phyloP scores from a whole-genome alignment of 2,329 filamentous ascomycete genomes.

The Periconia macrospinosa region DNA sequence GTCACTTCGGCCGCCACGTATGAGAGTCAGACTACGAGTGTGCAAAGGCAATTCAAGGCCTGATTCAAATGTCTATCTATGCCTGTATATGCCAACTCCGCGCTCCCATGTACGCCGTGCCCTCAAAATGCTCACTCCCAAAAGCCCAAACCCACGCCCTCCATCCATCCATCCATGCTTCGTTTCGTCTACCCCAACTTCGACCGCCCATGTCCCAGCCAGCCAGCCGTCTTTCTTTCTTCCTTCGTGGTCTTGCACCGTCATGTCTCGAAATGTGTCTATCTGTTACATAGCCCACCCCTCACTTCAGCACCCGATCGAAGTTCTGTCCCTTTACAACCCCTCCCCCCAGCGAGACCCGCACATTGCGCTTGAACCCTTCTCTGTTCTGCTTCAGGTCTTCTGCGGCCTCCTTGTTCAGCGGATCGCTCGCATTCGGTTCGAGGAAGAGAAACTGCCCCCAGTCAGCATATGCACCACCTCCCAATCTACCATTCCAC shows the following conservation, averaged over 20 bases:
- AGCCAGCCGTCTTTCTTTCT: not conserved
- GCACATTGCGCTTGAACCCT: constrained; percentile 88
- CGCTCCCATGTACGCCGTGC: constrained; percentile 28
- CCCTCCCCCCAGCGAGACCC: constrained; percentile 80
- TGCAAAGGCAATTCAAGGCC: too few species aligned
- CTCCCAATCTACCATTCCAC: not conserved
- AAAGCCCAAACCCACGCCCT: not conserved
- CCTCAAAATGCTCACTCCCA: constrained; percentile 27
- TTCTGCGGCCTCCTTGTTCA: constrained; percentile 97
- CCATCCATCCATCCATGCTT: not conserved
- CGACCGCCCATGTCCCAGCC: too few species aligned
- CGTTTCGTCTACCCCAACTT: not conserved
- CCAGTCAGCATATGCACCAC: constrained; percentile 11
- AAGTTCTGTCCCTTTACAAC: constrained; percentile 72
- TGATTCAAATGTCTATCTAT: not conserved
- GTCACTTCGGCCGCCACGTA: too few species aligned
- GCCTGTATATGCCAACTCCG: constrained; percentile 24
- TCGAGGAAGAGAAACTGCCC: constrained; percentile 91
- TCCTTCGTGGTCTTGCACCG: too few species aligned
- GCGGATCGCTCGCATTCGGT: constrained; percentile 93
- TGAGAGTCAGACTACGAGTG: too few species aligned
- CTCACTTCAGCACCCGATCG: constrained; percentile 74
- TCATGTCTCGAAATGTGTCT: not conserved
- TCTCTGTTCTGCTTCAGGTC: constrained; percentile 86
- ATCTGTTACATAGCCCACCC: too few species aligned